Base-by-base conservation (phyloP, 2,329 filamentous ascomycete genomes). In the Colletotrichum somersetense region DNA sequence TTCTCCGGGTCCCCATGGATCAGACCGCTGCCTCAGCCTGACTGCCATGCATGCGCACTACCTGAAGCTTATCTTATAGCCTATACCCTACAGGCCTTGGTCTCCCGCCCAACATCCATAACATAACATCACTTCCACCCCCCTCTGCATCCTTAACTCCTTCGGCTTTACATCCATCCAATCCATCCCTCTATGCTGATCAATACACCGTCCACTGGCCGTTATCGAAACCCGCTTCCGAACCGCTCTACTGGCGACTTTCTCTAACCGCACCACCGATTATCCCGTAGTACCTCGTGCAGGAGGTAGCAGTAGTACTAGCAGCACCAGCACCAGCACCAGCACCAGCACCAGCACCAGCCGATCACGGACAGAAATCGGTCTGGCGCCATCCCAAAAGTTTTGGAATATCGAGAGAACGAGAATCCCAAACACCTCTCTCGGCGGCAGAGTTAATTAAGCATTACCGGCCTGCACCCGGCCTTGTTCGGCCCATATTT, bases 51-150 rank as follows among this genome's bases (percentile, higher is more conserved):
- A 56, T 69, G 53, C 65, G 59, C 69, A 30, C 69, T 53, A 64
- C 59, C 69, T 58, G 59, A 72, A 72, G 65, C 69, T 72, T 72
- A 69, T 69, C 55, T 68, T 40, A 72, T 66, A 48, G 63, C 58
- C 66, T 66, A 50, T 58, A 18, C 58, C 69, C 65, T 48, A 56
- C 58, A 65, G 38, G 57, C 46, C 57, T 67, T 50, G 33, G 23
- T 46, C 66, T 30, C 50, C 44, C 26, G 46, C 61, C 38, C 48
- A 30, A 46, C 46, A 58, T 53, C 59, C 65, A 69, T 59, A 48
- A 63, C 69, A 69, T 64, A 72, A 69, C 65, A 64, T 72, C 44
- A 48, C 66, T 46, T 72, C 55, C 61, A 59, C 53, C 68, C 63
- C 53, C 59, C 40, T 57, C 42, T 23, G 46, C 33, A 18, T 58